Evolutionary conservation across 2,329 filamentous ascomycete species (phyloP).

Genomic region (Fonsecaea pedrosoi): DNA sequence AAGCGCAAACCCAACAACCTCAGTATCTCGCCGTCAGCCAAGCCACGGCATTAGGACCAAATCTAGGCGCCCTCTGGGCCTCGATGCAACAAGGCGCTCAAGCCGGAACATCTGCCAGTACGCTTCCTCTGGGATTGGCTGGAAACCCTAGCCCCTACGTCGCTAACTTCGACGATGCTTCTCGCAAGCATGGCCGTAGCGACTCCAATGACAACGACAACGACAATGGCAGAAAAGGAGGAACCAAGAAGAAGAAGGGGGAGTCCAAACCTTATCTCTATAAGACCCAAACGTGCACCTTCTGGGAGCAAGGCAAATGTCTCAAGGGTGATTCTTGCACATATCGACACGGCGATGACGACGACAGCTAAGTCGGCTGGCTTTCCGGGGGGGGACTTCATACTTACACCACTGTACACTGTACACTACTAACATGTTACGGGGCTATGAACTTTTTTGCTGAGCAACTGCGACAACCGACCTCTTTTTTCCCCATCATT

Average conservation of each 20-base stretch:
- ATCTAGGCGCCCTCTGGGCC: conserved; percentile 32
- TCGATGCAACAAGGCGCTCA: conserved; percentile 29
- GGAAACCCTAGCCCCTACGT: conserved; percentile 35
- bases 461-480: background rate
- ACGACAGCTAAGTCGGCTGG: background rate
- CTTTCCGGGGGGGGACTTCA: background rate
- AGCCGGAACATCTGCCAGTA: conserved; percentile 5
- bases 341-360: conserved; percentile 53
- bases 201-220: conserved; percentile 36
- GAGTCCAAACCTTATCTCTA: conserved; percentile 48
- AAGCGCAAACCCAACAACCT: conserved; percentile 28
- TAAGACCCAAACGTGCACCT: conserved; percentile 58
- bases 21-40: conserved; percentile 39
- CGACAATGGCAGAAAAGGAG: conserved; percentile 34
- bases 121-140: conserved; percentile 27
- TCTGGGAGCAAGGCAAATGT: conserved; percentile 61
- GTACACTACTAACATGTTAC: conserved; percentile 2
- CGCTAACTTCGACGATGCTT: conserved; percentile 25
- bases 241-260: conserved; percentile 37
- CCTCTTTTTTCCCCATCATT: background rate
- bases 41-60: conserved; percentile 12
- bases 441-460: background rate
- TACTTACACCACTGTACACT: background rate
- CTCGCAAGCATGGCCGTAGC: conserved; percentile 31
- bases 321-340: conserved; percentile 60